phyloP scores from a whole-genome alignment of 2,329 filamentous ascomycete species.

The Phialocephala subalpina region DNA sequence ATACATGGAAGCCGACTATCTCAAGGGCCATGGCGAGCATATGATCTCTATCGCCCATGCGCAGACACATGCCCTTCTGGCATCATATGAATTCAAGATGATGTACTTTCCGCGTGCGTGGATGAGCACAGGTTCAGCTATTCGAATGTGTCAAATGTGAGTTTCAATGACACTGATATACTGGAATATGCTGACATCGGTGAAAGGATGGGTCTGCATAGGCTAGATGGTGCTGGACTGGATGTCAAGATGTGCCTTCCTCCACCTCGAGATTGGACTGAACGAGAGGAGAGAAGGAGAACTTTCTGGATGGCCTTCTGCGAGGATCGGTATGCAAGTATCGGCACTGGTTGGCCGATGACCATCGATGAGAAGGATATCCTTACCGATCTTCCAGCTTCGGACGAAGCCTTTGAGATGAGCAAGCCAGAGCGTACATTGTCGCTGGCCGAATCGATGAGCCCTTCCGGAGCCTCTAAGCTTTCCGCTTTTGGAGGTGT shows the following conservation, averaged over 20 bases:
- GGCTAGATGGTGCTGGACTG: slow-evolving; percentile 80
- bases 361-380: slow-evolving; percentile 91
- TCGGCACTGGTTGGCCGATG: slow-evolving; percentile 98
- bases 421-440: slow-evolving; percentile 77
- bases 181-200: slow-evolving; percentile 49
- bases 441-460: slow-evolving; percentile 74
- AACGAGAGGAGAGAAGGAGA: slow-evolving; percentile 86
- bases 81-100: slow-evolving; percentile 92
- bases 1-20: slow-evolving; percentile 87
- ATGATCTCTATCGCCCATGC: slow-evolving; percentile 87
- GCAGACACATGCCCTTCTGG: slow-evolving; percentile 83
- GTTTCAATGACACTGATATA: slow-evolving; percentile 51
- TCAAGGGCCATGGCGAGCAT: slow-evolving; percentile 90
- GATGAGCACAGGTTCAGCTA: slow-evolving; percentile 86
- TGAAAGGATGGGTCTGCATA: slow-evolving; percentile 88
- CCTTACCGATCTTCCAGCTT: slow-evolving; percentile 82
- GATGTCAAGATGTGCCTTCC: slow-evolving; percentile 94
- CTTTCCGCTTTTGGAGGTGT: slow-evolving; percentile 83
- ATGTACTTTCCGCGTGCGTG: slow-evolving; percentile 98
- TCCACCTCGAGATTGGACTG: slow-evolving; percentile 90
- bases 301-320: slow-evolving; percentile 97
- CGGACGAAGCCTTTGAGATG: slow-evolving; percentile 85
- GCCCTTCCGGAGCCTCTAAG: slow-evolving; percentile 73
- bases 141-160: slow-evolving; percentile 85
- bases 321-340: slow-evolving; percentile 90